These are phyloP conservation scores for Mimosa pudica DNA, from an alignment of 306 rosid genomes.

Conservation along the genomic window DNA sequence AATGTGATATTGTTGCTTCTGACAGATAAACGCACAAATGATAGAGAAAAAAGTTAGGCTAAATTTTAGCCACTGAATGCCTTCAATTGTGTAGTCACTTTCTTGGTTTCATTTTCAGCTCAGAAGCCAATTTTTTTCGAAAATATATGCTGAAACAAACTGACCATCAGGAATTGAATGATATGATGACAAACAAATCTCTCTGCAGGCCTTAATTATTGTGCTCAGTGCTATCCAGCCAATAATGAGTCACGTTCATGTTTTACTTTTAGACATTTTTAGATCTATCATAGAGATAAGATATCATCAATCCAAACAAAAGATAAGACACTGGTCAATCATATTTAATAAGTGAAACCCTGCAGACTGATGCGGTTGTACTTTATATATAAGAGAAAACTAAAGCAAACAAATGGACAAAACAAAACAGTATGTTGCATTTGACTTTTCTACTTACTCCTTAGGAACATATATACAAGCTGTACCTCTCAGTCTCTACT, in stretches of 20 bases:
- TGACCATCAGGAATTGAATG: constrained; percentile 4
- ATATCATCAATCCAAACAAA: constrained; percentile 1
- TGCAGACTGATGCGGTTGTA: background rate
- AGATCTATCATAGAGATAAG: constrained; percentile 23
- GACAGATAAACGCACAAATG: background rate
- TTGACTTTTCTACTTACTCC: background rate
- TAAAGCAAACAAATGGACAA: background rate
- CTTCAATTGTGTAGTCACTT: constrained; percentile 8
- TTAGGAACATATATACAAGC: background rate
- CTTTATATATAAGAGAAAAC: background rate
- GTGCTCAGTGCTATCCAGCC: background rate
- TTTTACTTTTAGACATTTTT: background rate
- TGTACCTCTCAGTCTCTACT: background rate
- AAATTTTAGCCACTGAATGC: background rate
- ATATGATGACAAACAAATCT: constrained; percentile 9
- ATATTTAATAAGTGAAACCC: background rate
- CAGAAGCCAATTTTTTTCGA: constrained; percentile 3
- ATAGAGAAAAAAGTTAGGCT: background rate
- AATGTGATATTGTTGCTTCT: background rate
- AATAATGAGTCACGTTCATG: constrained; percentile 20
- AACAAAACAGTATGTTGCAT: background rate
- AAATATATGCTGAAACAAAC: background rate
- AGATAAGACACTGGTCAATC: background rate
- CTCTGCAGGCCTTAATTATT: constrained; percentile 5
- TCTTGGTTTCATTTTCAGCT: constrained; percentile 1